Percentiles rank a stretch among this genome's conserved stretches.
phyloP scores from a whole-genome alignment of 495 filamentous ascomycete genomes.

The Corynascus novoguineensis region DNA sequence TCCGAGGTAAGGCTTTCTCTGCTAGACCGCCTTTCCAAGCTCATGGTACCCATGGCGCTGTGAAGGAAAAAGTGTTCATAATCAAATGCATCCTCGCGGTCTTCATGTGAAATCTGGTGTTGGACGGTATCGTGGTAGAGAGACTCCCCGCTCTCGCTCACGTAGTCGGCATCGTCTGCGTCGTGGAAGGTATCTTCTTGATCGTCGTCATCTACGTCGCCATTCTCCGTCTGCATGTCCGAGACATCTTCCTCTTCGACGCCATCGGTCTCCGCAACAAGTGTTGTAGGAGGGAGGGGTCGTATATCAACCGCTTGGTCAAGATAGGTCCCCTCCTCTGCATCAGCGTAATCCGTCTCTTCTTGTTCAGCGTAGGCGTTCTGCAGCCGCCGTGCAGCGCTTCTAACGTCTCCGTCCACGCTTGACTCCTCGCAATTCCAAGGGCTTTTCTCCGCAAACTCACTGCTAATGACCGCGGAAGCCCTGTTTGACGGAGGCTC shows the following conservation, averaged over 20 bases:
- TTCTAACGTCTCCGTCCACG: constrained; percentile 22
- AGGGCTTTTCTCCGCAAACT: constrained; percentile 19
- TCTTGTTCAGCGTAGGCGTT: constrained; percentile 15
- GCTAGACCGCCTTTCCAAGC: constrained; percentile 47
- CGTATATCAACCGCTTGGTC: constrained; percentile 14
- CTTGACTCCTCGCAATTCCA: constrained; percentile 37
- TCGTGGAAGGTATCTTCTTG: constrained; percentile 25
- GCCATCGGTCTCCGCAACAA: not conserved
- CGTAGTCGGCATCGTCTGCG: constrained; percentile 30
- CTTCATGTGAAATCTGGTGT: constrained; percentile 66
- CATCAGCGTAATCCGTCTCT: constrained; percentile 19
- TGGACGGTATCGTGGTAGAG: constrained; percentile 53
- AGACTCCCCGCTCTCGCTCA: constrained; percentile 49
- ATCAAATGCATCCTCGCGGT: constrained; percentile 94
- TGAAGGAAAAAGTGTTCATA: constrained; percentile 95
- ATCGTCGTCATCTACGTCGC: constrained; percentile 20
- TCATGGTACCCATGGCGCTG: constrained; percentile 73
- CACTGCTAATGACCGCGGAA: constrained; percentile 16
- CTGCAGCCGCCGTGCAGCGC: not conserved
- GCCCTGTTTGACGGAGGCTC: constrained; percentile 36
- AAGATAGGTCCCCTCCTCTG: constrained; percentile 11
- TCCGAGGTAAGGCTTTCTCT: constrained; percentile 55
- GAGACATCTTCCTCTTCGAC: constrained; percentile 27
- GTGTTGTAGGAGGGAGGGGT: not conserved
- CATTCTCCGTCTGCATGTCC: constrained; percentile 36